These are phyloP conservation scores for Tuber borchii DNA, from an alignment of 495 filamentous ascomycete genomes.

Conservation along the genomic window DNA sequence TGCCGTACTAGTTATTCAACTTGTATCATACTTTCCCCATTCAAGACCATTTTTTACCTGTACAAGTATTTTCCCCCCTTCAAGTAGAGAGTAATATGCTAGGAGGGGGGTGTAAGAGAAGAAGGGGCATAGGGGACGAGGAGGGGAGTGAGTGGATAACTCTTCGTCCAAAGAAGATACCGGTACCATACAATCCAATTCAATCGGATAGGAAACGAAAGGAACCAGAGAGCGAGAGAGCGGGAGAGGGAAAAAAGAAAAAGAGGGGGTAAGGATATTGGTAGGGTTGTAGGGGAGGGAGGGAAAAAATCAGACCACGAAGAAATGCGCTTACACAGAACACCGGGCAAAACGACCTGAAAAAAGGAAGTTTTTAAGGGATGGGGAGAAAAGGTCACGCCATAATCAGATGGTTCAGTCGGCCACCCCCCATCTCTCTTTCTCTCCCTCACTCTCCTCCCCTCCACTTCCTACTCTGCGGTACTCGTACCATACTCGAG, in stretches of 20 bases:
- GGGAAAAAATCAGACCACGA: slow-evolving; percentile 35
- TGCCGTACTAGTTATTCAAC: neutral
- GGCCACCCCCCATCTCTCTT: slow-evolving; percentile 7
- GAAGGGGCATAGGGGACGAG: neutral
- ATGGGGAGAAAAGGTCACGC: slow-evolving; percentile 34
- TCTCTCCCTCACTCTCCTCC: slow-evolving; percentile 2
- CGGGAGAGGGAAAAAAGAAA: neutral
- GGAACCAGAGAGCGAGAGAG: neutral
- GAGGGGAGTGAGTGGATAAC: neutral
- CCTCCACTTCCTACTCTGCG: slow-evolving; percentile 7
- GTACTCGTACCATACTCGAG: slow-evolving; percentile 9
- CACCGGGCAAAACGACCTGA: slow-evolving; percentile 26
- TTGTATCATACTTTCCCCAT: neutral
- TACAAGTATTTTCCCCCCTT: neutral
- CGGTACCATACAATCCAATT: neutral
- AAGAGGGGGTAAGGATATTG: neutral
- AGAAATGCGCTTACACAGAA: slow-evolving; percentile 24
- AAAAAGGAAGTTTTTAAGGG: slow-evolving; percentile 14
- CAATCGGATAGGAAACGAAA: neutral
- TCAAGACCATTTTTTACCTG: neutral
- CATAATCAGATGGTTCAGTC: slow-evolving; percentile 31
- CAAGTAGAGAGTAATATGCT: neutral
- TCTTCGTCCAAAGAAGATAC: neutral
- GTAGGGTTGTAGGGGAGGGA: slow-evolving; percentile 1
- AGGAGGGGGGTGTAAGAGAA: neutral